These are phyloP conservation scores for Colletotrichum sp. DNA, from an alignment of 2,329 filamentous ascomycete genomes.

Conservation along the genomic window DNA sequence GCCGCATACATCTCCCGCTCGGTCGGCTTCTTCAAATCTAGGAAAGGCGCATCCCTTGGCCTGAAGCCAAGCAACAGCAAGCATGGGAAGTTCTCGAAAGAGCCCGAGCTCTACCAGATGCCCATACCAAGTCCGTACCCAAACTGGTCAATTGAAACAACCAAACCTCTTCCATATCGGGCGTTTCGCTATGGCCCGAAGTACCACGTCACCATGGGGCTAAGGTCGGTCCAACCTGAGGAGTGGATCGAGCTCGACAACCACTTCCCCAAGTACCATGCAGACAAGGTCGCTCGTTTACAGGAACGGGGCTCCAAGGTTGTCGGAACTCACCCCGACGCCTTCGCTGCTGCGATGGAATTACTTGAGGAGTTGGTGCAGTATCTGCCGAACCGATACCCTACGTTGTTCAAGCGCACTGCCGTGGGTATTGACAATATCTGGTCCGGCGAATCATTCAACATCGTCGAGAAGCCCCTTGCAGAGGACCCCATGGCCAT, in stretches of 20 bases:
- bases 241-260: slow-evolving; percentile 90
- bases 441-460: slow-evolving; percentile 73
- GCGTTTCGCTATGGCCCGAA: slow-evolving; percentile 80
- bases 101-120: slow-evolving; percentile 51
- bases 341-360: slow-evolving; percentile 75
- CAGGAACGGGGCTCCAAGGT: slow-evolving; percentile 69
- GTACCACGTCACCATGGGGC: slow-evolving; percentile 79
- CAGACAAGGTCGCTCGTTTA: slow-evolving; percentile 73
- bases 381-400: slow-evolving; percentile 79
- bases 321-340: slow-evolving; percentile 71
- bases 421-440: slow-evolving; percentile 71
- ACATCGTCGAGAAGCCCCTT: slow-evolving; percentile 68
- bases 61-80: neutral
- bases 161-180: slow-evolving; percentile 77
- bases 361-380: slow-evolving; percentile 73
- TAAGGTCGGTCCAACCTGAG: slow-evolving; percentile 71
- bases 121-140: slow-evolving; percentile 67
- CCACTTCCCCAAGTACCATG: slow-evolving; percentile 75
- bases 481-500: slow-evolving; percentile 81
- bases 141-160: slow-evolving; percentile 70
- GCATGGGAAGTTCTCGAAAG: neutral
- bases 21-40: neutral
- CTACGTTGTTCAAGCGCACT: slow-evolving; percentile 69
- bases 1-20: neutral
- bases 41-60: neutral